These are phyloP conservation scores for Mycena venus DNA, from an alignment of 768 basidiomycete species.

Conservation along the genomic window DNA sequence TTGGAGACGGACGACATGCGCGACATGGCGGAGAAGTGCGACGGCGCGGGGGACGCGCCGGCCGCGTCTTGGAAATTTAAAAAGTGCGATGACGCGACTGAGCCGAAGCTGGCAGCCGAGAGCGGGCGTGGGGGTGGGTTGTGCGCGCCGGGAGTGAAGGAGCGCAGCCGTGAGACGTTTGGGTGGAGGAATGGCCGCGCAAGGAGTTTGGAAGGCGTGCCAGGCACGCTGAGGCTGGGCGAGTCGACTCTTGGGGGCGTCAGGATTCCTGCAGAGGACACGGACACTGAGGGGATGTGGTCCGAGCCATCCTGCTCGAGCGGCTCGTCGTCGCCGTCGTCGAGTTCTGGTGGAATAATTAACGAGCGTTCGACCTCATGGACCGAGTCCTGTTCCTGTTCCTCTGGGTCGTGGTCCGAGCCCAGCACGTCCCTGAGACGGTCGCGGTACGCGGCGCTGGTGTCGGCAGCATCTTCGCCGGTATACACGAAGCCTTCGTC, in stretches of 20 bases:
- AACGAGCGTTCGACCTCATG: conserved; percentile 62
- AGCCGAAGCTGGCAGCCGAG: conserved; percentile 58
- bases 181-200: conserved; percentile 77
- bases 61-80: conserved; percentile 32
- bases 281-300: conserved; percentile 53
- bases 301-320: conserved; percentile 51
- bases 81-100: conserved; percentile 58
- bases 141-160: conserved; percentile 68
- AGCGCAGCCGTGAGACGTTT: conserved; percentile 84
- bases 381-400: conserved; percentile 52
- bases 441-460: conserved; percentile 70
- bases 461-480: conserved; percentile 71
- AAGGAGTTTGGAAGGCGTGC: conserved; percentile 51
- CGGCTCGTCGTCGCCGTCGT: conserved; percentile 38
- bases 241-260: conserved; percentile 57
- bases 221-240: conserved; percentile 42
- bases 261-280: conserved; percentile 50
- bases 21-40: conserved; percentile 80
- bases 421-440: conserved; percentile 82
- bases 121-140: conserved; percentile 52
- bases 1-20: conserved; percentile 74
- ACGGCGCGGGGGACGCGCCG: conserved; percentile 68
- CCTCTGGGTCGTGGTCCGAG: conserved; percentile 67
- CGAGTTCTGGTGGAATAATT: conserved; percentile 47
- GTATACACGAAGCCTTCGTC: conserved; percentile 80